Evolutionary conservation across 129 eudicot genomes (phyloP).

Genomic region (Ambrosia trifida): DNA sequence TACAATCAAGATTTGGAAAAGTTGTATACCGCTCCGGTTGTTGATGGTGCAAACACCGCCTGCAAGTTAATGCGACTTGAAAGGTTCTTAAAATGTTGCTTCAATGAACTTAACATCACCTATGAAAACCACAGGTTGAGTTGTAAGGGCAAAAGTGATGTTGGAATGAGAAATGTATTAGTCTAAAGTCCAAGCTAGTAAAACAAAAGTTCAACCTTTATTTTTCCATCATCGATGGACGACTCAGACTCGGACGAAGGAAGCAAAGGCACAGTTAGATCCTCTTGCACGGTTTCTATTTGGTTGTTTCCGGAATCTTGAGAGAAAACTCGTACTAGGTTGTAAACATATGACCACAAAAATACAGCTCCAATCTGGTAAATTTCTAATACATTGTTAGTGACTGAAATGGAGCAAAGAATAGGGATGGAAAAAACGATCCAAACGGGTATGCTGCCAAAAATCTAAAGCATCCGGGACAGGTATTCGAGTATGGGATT

Average conservation of each 20-base stretch:
- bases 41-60: constrained; percentile 73
- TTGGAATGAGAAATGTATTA: not conserved
- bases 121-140: constrained; percentile 8
- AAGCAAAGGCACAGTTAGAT: constrained; percentile 40
- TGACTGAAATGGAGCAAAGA: not conserved
- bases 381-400: not conserved
- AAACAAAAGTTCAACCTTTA: constrained; percentile 18
- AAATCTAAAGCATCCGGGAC: too few species aligned
- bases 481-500: too few species aligned
- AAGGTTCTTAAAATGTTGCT: constrained; percentile 25
- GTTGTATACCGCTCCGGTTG: constrained; percentile 61
- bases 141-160: not conserved
- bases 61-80: constrained; percentile 46
- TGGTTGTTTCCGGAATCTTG: constrained; percentile 34
- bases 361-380: constrained; percentile 74
- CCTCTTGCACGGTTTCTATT: constrained; percentile 14
- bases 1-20: not conserved
- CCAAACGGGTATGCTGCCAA: too few species aligned
- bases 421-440: too few species aligned
- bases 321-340: constrained; percentile 65
- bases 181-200: not conserved
- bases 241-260: constrained; percentile 25
- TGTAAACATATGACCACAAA: constrained; percentile 80
- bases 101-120: constrained; percentile 29
- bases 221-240: not conserved